Evolutionary conservation across 2,329 filamentous ascomycete genomes (phyloP).

Genomic region (Emergomyces pasteurianus): DNA sequence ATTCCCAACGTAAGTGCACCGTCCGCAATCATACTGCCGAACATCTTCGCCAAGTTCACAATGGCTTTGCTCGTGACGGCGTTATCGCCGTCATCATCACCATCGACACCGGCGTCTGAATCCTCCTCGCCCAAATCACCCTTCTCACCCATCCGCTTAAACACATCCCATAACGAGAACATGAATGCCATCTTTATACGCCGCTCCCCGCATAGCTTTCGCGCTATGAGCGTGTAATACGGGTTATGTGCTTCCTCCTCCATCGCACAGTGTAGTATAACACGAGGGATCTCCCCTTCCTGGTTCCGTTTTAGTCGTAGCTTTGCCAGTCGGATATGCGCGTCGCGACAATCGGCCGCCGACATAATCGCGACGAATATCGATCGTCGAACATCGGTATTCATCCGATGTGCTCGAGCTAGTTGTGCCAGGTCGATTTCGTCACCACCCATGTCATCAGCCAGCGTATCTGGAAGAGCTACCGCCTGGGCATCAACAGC

Average conservation of each 20-base stretch:
- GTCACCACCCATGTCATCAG: slow-evolving; percentile 33
- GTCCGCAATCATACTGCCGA: slow-evolving; percentile 49
- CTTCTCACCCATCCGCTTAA: slow-evolving; percentile 72
- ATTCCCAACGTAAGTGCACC: slow-evolving; percentile 46
- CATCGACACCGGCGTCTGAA: slow-evolving; percentile 45
- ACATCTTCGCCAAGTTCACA: slow-evolving; percentile 58
- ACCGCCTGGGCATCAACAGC: neutral
- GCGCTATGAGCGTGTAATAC: slow-evolving; percentile 81
- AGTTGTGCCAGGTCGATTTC: slow-evolving; percentile 56
- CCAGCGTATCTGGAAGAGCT: slow-evolving; percentile 11
- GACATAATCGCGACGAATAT: slow-evolving; percentile 90
- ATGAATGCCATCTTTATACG: slow-evolving; percentile 75
- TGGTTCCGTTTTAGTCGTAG: slow-evolving; percentile 77
- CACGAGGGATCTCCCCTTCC: slow-evolving; percentile 72
- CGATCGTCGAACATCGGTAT: slow-evolving; percentile 72
- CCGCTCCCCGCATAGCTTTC: slow-evolving; percentile 54
- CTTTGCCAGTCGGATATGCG: slow-evolving; percentile 65
- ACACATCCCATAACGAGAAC: slow-evolving; percentile 74
- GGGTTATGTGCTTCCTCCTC: slow-evolving; percentile 79
- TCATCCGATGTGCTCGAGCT: slow-evolving; percentile 74
- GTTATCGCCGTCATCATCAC: slow-evolving; percentile 42
- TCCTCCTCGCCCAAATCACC: slow-evolving; percentile 46
- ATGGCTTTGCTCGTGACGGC: slow-evolving; percentile 44
- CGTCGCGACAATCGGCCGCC: slow-evolving; percentile 71
- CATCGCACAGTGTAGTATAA: slow-evolving; percentile 76